A percentile compares a stretch with the other conserved stretches of the same genome.
Conservation (phyloP, 306 rosid species). For the Rosa lucieae region DNA sequence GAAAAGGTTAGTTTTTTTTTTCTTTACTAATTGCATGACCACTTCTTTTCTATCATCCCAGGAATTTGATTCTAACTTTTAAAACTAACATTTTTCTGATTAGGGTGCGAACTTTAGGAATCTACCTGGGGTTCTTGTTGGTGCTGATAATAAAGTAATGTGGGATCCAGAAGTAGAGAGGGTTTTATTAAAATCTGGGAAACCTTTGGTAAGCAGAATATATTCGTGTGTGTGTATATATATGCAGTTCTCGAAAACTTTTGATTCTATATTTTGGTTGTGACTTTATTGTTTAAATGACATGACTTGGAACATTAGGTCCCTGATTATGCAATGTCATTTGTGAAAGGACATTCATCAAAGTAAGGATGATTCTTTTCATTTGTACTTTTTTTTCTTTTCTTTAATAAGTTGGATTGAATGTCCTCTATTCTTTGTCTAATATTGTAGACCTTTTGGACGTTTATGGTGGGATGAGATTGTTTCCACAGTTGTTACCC, state of each 20-base stretch:
- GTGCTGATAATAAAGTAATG: slow-evolving; percentile 54
- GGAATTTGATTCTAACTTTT: neutral
- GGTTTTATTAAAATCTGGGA: slow-evolving; percentile 60
- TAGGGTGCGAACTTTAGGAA: slow-evolving; percentile 87
- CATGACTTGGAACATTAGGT: slow-evolving; percentile 38
- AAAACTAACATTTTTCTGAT: neutral
- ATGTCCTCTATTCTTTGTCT: too few species aligned
- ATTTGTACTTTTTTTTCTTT: neutral
- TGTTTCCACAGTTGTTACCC: slow-evolving; percentile 49
- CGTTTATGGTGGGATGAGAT: slow-evolving; percentile 58
- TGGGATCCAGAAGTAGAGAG: slow-evolving; percentile 63
- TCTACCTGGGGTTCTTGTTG: slow-evolving; percentile 71
- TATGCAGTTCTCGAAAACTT: neutral
- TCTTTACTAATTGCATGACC: neutral
- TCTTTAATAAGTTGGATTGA: neutral
- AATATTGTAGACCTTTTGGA: slow-evolving; percentile 41
- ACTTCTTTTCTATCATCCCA: neutral
- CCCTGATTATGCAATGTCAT: slow-evolving; percentile 76
- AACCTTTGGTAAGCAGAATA: slow-evolving; percentile 59
- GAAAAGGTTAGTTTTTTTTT: slow-evolving; percentile 44
- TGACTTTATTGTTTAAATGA: neutral
- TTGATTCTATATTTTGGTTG: neutral
- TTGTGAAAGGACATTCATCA: slow-evolving; percentile 61
- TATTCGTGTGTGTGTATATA: neutral
- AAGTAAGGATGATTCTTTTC: slow-evolving; percentile 43